A percentile compares a stretch with the other conserved stretches of the same genome.
phyloP scores from a whole-genome alignment of 257 asterid genomes.

The Lantana camara region DNA sequence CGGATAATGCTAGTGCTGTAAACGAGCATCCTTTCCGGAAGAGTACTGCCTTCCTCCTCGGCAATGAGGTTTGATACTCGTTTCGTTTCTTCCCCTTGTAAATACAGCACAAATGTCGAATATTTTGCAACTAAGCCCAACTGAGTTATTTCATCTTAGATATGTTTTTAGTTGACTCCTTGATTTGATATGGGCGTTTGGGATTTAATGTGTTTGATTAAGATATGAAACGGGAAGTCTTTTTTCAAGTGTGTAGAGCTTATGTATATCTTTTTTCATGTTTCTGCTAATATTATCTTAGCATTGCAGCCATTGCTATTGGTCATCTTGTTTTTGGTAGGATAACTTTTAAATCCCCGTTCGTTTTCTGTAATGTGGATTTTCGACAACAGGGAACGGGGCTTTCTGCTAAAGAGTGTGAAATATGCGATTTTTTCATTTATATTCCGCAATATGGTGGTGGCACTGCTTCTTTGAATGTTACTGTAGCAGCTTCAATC shows the following conservation, averaged over 20 bases:
- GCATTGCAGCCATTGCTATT: constrained; percentile 10
- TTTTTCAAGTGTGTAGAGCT: background rate
- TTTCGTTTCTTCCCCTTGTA: constrained; percentile 2
- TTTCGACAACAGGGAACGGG: constrained; percentile 71
- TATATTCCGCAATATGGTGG: constrained; percentile 96
- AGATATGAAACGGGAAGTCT: background rate
- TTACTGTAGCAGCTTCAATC: constrained; percentile 94
- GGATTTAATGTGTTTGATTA: constrained; percentile 4
- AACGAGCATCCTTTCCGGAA: constrained; percentile 85
- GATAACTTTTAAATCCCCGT: background rate
- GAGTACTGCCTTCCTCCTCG: constrained; percentile 94
- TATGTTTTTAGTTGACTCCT: constrained; percentile 12
- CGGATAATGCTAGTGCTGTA: constrained; percentile 71
- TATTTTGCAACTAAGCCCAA: background rate
- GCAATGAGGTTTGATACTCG: constrained; percentile 73
- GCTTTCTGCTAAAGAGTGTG: constrained; percentile 92
- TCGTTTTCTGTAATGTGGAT: background rate
- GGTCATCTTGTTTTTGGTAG: constrained; percentile 11
- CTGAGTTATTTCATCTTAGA: background rate
- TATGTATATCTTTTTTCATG: background rate
- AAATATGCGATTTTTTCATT: constrained; percentile 89
- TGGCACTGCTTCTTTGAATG: constrained; percentile 96
- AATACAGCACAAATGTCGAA: background rate
- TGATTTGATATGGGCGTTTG: background rate
- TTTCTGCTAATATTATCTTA: constrained; percentile 20